Conservation (phyloP, 2,329 filamentous ascomycete species). For the Ophiobolus disseminans region DNA sequence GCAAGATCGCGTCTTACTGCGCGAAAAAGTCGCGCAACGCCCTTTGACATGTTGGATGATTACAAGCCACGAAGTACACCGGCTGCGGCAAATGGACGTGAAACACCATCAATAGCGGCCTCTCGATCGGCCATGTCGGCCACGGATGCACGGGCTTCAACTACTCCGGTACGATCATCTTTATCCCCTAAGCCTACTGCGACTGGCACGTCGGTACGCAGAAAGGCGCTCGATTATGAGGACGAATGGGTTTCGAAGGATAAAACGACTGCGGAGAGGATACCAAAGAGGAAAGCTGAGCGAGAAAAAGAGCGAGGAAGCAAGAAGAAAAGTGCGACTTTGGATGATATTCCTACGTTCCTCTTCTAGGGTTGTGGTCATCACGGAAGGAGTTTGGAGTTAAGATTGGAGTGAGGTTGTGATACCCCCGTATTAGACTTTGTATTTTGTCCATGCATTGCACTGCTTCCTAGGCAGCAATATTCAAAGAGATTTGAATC, state of each 20-base stretch:
- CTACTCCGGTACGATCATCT: no score
- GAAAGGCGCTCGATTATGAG: background rate
- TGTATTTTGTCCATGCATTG: no score
- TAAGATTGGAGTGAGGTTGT: no score
- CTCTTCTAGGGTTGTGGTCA: slow-evolving; percentile 39
- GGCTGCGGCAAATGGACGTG: background rate
- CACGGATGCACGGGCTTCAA: no score
- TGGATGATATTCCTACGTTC: slow-evolving; percentile 56
- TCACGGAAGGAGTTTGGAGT: no score
- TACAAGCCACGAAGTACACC: slow-evolving; percentile 15
- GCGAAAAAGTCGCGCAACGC: slow-evolving; percentile 24
- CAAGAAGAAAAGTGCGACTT: slow-evolving; percentile 30
- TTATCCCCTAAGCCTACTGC: slow-evolving; percentile 9
- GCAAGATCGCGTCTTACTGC: slow-evolving; percentile 17
- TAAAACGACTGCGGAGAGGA: slow-evolving; percentile 34
- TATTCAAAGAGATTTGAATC: no score
- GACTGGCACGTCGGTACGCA: background rate
- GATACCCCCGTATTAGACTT: no score
- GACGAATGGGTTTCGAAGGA: slow-evolving; percentile 17
- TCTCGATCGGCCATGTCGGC: no score
- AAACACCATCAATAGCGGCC: no score
- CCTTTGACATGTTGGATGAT: slow-evolving; percentile 38
- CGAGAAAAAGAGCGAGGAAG: slow-evolving; percentile 32
- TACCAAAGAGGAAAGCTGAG: slow-evolving; percentile 41
- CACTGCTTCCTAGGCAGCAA: no score